Percentiles rank a stretch among this genome's conserved stretches.
These are phyloP conservation scores for Wallacemonas sp. DNA, from an alignment of 208 protist genomes.

Conservation along the genomic window DNA sequence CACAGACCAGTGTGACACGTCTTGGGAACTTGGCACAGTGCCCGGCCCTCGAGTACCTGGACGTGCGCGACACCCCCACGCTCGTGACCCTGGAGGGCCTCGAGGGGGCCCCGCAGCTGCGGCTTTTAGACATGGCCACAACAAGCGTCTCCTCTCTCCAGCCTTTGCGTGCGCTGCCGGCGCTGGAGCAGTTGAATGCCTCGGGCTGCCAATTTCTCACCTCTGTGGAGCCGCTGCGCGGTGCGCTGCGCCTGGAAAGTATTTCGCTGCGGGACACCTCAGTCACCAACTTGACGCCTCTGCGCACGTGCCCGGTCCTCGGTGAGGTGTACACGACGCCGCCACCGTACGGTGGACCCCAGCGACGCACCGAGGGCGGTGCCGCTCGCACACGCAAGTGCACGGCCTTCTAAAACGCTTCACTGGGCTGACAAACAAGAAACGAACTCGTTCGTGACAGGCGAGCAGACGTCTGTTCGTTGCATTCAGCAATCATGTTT, in stretches of 20 bases:
- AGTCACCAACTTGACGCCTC: not conserved
- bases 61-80: not conserved
- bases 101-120: not conserved
- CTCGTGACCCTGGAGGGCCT: not conserved
- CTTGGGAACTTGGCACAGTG: not conserved
- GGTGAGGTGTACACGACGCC: not conserved
- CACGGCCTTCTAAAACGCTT: not conserved
- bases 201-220: not conserved
- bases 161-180: not conserved
- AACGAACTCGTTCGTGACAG: too few species aligned
- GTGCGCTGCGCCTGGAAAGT: constrained; percentile 1
- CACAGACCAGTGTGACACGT: not conserved
- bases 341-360: not conserved
- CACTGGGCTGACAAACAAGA: not conserved
- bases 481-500: not conserved
- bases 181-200: constrained; percentile 5
- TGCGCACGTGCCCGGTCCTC: not conserved
- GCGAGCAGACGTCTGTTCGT: too few species aligned
- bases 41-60: not conserved
- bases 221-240: constrained; percentile 8
- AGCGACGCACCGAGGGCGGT: not conserved
- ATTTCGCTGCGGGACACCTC: not conserved
- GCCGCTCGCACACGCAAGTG: not conserved
- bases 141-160: not conserved
- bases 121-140: not conserved